phyloP scores from a whole-genome alignment of 768 basidiomycete species.

The Suillus fuscotomentosus region DNA sequence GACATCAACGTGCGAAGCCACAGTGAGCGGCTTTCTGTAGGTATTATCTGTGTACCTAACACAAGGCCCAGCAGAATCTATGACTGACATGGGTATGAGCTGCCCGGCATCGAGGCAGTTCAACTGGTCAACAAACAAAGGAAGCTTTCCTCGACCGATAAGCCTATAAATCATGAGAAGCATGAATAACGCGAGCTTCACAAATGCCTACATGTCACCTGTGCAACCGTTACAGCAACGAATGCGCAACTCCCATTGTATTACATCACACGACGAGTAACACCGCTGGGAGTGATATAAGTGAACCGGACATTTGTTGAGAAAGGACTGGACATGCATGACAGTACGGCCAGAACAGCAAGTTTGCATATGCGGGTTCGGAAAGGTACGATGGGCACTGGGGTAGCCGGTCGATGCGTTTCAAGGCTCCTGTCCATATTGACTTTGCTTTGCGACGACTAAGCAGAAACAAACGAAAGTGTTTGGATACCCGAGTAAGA shows the following conservation, averaged over 20 bases:
- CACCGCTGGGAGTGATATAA: background rate
- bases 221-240: background rate
- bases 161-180: background rate
- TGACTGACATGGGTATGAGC: background rate
- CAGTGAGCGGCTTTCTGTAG: background rate
- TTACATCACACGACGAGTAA: background rate
- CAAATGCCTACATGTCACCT: background rate
- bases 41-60: background rate
- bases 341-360: background rate
- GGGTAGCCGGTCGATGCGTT: background rate
- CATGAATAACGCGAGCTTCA: background rate
- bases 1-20: background rate
- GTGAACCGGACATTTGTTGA: background rate
- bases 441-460: slow-evolving; percentile 1
- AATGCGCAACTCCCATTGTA: background rate
- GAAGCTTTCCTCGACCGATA: background rate
- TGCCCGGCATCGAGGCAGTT: background rate
- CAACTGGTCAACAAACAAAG: background rate
- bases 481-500: background rate
- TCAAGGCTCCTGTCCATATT: slow-evolving; percentile 1
- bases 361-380: slow-evolving; percentile 4
- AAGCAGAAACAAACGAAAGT: slow-evolving; percentile 4
- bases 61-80: background rate
- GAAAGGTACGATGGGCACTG: slow-evolving; percentile 2
- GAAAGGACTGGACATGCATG: background rate